Evolutionary conservation across 2,329 filamentous ascomycete species (phyloP), one percentile per base, ranked within the genome.

Genomic region (Trichophaea hybrida): DNA sequence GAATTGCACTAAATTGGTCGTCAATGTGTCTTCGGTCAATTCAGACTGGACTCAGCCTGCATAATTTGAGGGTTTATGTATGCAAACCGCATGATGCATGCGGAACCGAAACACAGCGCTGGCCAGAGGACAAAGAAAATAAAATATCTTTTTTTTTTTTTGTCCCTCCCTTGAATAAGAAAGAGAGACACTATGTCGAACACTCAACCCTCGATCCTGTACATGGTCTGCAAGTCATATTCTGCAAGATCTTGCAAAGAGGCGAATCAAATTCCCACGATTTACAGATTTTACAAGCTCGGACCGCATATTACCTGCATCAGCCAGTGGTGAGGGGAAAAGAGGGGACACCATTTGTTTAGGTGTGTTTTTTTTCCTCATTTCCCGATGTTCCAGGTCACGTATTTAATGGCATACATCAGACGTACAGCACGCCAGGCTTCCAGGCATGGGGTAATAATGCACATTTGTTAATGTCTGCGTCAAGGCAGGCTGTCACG

Each of bases 21-120:
- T 12, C 13, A 8, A 15, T 49, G 13, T 49, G 13, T 17, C 44
- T 49, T 15, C 13, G 13, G n/a, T 24, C 13, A 17, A n/a, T 8
- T 5, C 24, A 24, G 50, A n/a, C 15, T 32, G 15, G 17, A 32
- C 10, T 50, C 17, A 50, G 50, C 50, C 3, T 53, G 50, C 50
- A 53, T 53, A 53, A 53, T 53, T 37, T 53, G 31, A 50, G 46
- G 46, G n/a, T n/a, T 12, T 37, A 53, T 53, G 50, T 53, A 53
- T 50, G 50, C 50, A 53, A 53, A 34, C 50, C 50, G 50, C 50
- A 53, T 53, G 13, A 53, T 53, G 50, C 50, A 53, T 53, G 50
- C 50, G 46, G 46, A 17, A 50, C 15, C 12, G 50, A 53, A 53
- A 53, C 50, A 53, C 50, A n/a, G n/a, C 46, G 10, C 8, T 10